These are phyloP conservation scores for Friedmanniomyces simplex DNA, from an alignment of 495 filamentous ascomycete genomes.

Conservation along the genomic window DNA sequence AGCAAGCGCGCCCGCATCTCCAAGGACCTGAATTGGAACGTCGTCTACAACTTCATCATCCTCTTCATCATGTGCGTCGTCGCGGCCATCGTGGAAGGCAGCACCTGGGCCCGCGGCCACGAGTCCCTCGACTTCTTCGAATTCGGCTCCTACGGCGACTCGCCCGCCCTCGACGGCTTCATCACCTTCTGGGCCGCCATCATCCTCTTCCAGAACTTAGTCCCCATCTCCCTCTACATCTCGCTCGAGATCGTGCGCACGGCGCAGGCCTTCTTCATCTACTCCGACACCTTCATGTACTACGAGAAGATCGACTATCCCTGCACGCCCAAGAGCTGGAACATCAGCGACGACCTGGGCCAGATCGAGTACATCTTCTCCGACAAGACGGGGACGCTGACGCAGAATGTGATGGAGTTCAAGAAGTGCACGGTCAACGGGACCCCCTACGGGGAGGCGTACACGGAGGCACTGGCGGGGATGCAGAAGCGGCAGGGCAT, in stretches of 20 bases:
- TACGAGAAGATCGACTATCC: constrained; percentile 88
- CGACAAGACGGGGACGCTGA: constrained; percentile 96
- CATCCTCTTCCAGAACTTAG: constrained; percentile 95
- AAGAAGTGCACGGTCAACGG: constrained; percentile 96
- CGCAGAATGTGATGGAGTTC: constrained; percentile 99
- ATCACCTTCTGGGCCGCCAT: constrained; percentile 93
- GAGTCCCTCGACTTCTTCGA: constrained; percentile 78
- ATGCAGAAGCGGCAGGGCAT: constrained; percentile 87
- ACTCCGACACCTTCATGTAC: constrained; percentile 91
- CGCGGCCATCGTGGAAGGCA: constrained; percentile 72
- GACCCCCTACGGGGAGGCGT: constrained; percentile 89
- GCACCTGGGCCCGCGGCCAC: constrained; percentile 63
- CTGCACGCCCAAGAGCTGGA: constrained; percentile 97
- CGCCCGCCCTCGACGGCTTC: constrained; percentile 69
- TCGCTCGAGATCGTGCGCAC: constrained; percentile 93
- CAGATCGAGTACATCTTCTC: constrained; percentile 99
- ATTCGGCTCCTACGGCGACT: constrained; percentile 70
- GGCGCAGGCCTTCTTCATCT: constrained; percentile 92
- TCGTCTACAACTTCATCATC: constrained; percentile 91
- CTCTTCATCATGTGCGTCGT: constrained; percentile 85
- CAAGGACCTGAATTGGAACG: constrained; percentile 91
- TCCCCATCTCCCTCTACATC: constrained; percentile 96
- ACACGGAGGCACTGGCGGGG: constrained; percentile 90
- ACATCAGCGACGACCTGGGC: constrained; percentile 95
- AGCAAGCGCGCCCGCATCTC: constrained; percentile 86